Percentiles rank a stretch among this genome's conserved stretches.
Evolutionary conservation across 176 grass and related monocot genomes (phyloP).

Genomic region (Echinochloa phyllopogon): DNA sequence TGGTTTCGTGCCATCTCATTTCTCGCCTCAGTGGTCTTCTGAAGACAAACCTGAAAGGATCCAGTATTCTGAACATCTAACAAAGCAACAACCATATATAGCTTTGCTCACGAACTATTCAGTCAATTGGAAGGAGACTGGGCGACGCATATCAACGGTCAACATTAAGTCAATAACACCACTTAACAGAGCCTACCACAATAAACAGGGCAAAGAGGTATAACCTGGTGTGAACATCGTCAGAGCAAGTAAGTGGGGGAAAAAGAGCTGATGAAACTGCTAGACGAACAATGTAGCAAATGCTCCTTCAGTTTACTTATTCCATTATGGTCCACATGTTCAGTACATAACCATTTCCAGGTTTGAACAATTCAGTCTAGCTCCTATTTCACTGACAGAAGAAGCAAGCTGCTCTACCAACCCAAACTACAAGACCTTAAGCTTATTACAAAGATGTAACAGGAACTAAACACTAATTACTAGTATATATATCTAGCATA

Average conservation of each 20-base stretch:
- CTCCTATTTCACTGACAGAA: conserved; percentile 33
- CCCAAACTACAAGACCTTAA: conserved; percentile 13
- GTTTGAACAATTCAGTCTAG: conserved; percentile 16
- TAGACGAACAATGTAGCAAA: neutral
- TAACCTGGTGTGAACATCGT: neutral
- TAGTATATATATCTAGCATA: conserved; percentile 48
- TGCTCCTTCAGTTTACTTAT: conserved; percentile 32
- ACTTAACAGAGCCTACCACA: neutral
- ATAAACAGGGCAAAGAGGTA: neutral
- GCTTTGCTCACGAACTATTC: too few relatives aligned
- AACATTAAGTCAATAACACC: neutral
- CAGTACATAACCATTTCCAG: conserved; percentile 4
- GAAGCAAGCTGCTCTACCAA: conserved; percentile 30
- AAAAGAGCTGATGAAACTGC: neutral
- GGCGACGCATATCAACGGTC: neutral
- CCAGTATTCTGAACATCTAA: neutral
- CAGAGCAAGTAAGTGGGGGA: too few relatives aligned
- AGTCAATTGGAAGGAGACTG: neutral
- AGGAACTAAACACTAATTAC: neutral
- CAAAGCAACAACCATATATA: neutral
- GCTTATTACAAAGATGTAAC: conserved; percentile 39
- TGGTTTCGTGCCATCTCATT: neutral
- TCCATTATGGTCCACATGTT: neutral
- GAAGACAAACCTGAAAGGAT: neutral
- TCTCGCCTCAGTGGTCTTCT: neutral